Conservation (phyloP, 2,329 filamentous ascomycete genomes). For the Bimuria novae-zelandiae region DNA sequence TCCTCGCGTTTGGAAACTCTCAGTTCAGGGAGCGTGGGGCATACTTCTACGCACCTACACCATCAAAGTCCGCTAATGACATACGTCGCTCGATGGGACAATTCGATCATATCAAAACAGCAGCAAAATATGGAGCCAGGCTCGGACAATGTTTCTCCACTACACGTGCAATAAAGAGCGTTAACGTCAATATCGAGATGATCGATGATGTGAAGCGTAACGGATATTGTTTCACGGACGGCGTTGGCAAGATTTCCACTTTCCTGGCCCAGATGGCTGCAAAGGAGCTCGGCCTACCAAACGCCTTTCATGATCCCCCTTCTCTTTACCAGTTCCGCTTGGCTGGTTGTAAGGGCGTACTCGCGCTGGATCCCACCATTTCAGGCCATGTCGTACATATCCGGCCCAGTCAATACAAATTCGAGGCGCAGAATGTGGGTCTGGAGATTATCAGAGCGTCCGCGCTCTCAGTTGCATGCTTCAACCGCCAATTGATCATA, state of each 20-base stretch:
- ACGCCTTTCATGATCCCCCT: constrained; percentile 61
- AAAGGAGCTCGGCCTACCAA: constrained; percentile 67
- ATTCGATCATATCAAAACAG: constrained; percentile 76
- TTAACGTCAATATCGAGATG: constrained; percentile 60
- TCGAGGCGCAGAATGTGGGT: constrained; percentile 69
- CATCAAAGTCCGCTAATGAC: constrained; percentile 68
- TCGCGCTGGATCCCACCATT: constrained; percentile 74
- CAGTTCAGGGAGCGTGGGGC: constrained; percentile 91
- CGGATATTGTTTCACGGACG: constrained; percentile 81
- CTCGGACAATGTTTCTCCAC: constrained; percentile 96
- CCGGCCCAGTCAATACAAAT: constrained; percentile 86
- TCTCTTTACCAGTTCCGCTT: constrained; percentile 92
- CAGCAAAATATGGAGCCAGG: constrained; percentile 89
- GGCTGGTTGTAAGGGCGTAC: constrained; percentile 88
- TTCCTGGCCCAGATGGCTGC: constrained; percentile 76
- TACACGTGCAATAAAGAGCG: constrained; percentile 72
- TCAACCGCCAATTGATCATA: constrained; percentile 89
- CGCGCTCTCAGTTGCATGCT: constrained; percentile 72
- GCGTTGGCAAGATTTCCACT: constrained; percentile 87
- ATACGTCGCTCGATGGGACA: constrained; percentile 88
- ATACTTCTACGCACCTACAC: constrained; percentile 84
- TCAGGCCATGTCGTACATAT: constrained; percentile 73
- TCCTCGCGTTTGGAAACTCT: constrained; percentile 93
- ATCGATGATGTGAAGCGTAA: constrained; percentile 73
- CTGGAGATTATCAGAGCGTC: constrained; percentile 88